Base-by-base conservation (phyloP, 2,329 filamentous ascomycete genomes). In the Curvularia lunata region DNA sequence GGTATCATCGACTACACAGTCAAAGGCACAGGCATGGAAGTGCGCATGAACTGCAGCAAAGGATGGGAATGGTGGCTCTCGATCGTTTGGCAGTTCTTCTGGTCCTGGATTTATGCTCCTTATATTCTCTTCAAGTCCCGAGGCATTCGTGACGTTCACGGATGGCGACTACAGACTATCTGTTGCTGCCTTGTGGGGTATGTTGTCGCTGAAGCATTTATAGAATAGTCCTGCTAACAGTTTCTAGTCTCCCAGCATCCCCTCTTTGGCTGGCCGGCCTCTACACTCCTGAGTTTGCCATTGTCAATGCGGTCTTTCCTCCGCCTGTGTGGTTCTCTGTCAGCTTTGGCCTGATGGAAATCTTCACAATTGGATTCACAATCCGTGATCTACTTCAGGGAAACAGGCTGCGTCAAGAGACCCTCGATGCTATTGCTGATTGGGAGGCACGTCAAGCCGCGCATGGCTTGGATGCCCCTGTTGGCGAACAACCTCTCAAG, bases 21-120 rank as follows among this genome's bases (percentile, higher is more conserved):
- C 8, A 45, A 64, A 25, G 72, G 71, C 5, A 70, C 70, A 1
- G 63, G 58, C 3, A 58, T 56, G 37, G 69, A 74, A 54, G 53
- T 66, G 16, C 59, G 66, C 16, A 52, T 63, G 23, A 63, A 68
- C 32, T 75, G 72, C 42, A 65, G 62, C 43, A 72, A 70, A 48
- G 73, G 73, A 3, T 76, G 73, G 73, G 73, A 75, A 40, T 76
- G 73, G 73, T 75, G 73, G 73, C 58, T 72, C 3, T 72, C 72
- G 0, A 71, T 76, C 12, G 66, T 74, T 2, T 76, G 73, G 73
- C 73, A 75, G 40, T 67, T 76, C 19, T 72, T 74, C 61, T 76
- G 73, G 73, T 64, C 70, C 1, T 76, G 73, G 73, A 53, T 75
- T 4, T 74, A 75, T 45, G 73, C 73, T 7, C 73, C 73, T 2